Conservation (phyloP, 164 flowering plant genomes). For the Tinospora cordifolia region DNA sequence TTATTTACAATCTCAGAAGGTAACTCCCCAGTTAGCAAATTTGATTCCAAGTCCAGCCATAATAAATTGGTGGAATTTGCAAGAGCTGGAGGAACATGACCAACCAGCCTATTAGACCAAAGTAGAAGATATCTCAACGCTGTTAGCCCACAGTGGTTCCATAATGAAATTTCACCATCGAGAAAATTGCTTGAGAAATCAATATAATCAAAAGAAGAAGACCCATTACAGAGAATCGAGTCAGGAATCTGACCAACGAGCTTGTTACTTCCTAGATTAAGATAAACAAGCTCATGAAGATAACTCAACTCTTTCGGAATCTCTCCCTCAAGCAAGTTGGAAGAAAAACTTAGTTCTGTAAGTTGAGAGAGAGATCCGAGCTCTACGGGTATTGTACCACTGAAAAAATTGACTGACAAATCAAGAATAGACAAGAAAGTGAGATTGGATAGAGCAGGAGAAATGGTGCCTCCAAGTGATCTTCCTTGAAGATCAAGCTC, state of each 20-base stretch:
- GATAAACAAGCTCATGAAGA: slow-evolving; percentile 43
- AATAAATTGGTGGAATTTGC: slow-evolving; percentile 60
- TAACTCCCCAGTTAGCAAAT: slow-evolving; percentile 53
- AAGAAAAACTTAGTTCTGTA: slow-evolving; percentile 50
- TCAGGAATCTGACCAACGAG: slow-evolving; percentile 48
- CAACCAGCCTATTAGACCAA: slow-evolving; percentile 71
- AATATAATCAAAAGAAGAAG: slow-evolving; percentile 48
- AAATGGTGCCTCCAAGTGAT: slow-evolving; percentile 54
- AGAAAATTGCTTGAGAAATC: slow-evolving; percentile 84
- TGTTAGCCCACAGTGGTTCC: slow-evolving; percentile 35
- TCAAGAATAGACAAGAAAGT: slow-evolving; percentile 53
- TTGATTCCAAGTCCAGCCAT: slow-evolving; percentile 83
- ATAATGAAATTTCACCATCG: slow-evolving; percentile 50
- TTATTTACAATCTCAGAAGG: slow-evolving; percentile 43
- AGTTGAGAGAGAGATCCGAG: slow-evolving; percentile 42
- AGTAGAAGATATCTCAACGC: slow-evolving; percentile 58
- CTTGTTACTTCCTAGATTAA: slow-evolving; percentile 57
- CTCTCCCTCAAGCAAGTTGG: slow-evolving; percentile 51
- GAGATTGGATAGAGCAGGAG: slow-evolving; percentile 49
- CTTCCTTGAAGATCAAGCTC: slow-evolving; percentile 49
- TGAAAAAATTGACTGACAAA: slow-evolving; percentile 54
- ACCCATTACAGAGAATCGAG: slow-evolving; percentile 50
- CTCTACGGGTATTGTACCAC: slow-evolving; percentile 58
- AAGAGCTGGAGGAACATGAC: slow-evolving; percentile 53
- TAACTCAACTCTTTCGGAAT: slow-evolving; percentile 53